Conservation (phyloP, 257 asterid genomes). For the Scutellaria minor region DNA sequence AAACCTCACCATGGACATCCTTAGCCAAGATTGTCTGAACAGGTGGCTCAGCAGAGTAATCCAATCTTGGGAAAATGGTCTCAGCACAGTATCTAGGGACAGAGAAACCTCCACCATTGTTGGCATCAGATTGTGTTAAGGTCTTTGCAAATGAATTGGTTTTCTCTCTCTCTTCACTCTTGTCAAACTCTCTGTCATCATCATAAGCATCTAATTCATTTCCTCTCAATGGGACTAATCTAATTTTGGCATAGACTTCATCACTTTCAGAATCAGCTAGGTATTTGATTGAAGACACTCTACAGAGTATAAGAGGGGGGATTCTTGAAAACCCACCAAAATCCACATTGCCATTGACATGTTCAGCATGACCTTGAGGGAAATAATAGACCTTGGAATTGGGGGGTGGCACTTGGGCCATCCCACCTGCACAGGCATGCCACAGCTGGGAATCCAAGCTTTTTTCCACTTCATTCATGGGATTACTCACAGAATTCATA, state of each 20-base stretch:
- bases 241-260: slow-evolving; percentile 72
- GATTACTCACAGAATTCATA: slow-evolving; percentile 55
- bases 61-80: slow-evolving; percentile 77
- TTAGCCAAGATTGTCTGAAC: slow-evolving; percentile 73
- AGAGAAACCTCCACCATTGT: slow-evolving; percentile 85
- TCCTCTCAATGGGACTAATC: slow-evolving; percentile 51
- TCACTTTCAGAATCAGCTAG: slow-evolving; percentile 76
- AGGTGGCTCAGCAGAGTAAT: slow-evolving; percentile 82
- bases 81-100: slow-evolving; percentile 87
- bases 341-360: slow-evolving; percentile 54
- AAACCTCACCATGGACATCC: slow-evolving; percentile 72
- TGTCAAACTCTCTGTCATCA: slow-evolving; percentile 49
- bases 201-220: slow-evolving; percentile 41
- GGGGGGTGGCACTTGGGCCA: slow-evolving; percentile 69
- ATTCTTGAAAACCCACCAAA: slow-evolving; percentile 51
- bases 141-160: slow-evolving; percentile 77
- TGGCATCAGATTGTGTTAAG: slow-evolving; percentile 81
- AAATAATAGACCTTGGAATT: slow-evolving; percentile 68
- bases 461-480: slow-evolving; percentile 58
- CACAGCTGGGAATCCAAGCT: slow-evolving; percentile 74
- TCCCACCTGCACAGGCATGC: slow-evolving; percentile 95
- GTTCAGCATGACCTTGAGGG: slow-evolving; percentile 85
- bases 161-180: slow-evolving; percentile 56
- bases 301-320: slow-evolving; percentile 57
- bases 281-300: slow-evolving; percentile 55